phyloP scores from a whole-genome alignment of 805 yeast genomes.

The Cyberlindnera mycetangii region DNA sequence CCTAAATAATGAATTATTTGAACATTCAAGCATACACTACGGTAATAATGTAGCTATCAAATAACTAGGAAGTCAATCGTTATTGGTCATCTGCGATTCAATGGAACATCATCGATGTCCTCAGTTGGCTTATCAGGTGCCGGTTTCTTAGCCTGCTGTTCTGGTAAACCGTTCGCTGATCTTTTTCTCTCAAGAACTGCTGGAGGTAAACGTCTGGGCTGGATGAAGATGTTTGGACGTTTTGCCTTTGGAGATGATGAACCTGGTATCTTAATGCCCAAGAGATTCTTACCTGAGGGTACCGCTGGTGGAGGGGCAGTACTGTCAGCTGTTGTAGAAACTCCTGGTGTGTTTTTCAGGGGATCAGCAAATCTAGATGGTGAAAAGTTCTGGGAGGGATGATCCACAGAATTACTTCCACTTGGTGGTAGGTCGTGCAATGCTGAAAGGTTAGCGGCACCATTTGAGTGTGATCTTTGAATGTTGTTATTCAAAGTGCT shows the following conservation, averaged over 20 bases:
- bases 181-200: constrained; percentile 11
- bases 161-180: background rate
- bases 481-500: constrained; percentile 5
- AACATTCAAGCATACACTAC: background rate
- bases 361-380: constrained; percentile 9
- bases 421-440: background rate
- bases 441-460: background rate
- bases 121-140: background rate
- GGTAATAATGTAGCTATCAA: background rate
- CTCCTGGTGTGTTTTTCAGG: background rate
- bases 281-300: constrained; percentile 4
- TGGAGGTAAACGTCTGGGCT: constrained; percentile 14
- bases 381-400: background rate
- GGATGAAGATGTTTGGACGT: constrained; percentile 11
- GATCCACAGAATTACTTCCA: background rate
- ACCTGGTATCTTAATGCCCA: constrained; percentile 8
- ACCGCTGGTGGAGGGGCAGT: background rate
- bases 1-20: too few relatives aligned
- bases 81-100: background rate
- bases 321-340: background rate
- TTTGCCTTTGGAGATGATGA: background rate
- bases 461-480: constrained; percentile 1
- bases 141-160: constrained; percentile 6
- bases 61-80: background rate
- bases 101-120: constrained; percentile 12